These are phyloP conservation scores for Colletotrichum zoysiae DNA, from an alignment of 2,329 filamentous ascomycete species.

Conservation along the genomic window DNA sequence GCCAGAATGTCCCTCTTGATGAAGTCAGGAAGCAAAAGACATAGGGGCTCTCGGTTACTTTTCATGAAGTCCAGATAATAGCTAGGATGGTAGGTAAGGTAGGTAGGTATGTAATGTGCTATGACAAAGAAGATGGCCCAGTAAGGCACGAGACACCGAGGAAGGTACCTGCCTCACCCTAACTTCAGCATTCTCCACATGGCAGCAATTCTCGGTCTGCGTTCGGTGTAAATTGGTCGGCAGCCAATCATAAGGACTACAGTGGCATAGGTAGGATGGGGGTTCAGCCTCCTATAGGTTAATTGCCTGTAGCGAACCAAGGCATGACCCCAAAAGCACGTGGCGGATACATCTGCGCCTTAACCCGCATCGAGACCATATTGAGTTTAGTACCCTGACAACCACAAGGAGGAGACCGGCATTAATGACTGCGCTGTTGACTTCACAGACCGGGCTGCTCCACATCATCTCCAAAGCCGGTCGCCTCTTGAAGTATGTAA, in stretches of 20 bases:
- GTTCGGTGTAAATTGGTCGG: neutral
- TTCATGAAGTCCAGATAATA: neutral
- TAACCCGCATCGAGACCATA: neutral
- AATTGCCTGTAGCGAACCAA: neutral
- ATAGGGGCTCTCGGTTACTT: neutral
- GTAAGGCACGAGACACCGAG: neutral
- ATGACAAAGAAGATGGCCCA: neutral
- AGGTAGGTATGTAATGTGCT: neutral
- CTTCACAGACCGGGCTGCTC: neutral
- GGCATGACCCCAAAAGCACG: neutral
- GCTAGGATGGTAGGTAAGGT: neutral
- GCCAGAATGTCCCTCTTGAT: neutral
- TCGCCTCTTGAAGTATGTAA: neutral
- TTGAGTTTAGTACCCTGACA: neutral
- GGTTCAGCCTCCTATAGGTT: neutral
- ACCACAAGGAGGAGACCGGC: neutral
- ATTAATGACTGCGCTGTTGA: neutral
- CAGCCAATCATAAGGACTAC: neutral
- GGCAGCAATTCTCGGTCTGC: neutral
- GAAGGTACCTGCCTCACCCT: neutral
- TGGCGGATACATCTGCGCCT: neutral
- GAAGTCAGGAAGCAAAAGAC: too few relatives aligned
- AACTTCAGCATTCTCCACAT: neutral
- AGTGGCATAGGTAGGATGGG: neutral
- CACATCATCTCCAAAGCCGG: neutral